These are phyloP conservation scores for Paracoccidioides lutzii DNA, from an alignment of 2,329 filamentous ascomycete genomes.

Conservation along the genomic window DNA sequence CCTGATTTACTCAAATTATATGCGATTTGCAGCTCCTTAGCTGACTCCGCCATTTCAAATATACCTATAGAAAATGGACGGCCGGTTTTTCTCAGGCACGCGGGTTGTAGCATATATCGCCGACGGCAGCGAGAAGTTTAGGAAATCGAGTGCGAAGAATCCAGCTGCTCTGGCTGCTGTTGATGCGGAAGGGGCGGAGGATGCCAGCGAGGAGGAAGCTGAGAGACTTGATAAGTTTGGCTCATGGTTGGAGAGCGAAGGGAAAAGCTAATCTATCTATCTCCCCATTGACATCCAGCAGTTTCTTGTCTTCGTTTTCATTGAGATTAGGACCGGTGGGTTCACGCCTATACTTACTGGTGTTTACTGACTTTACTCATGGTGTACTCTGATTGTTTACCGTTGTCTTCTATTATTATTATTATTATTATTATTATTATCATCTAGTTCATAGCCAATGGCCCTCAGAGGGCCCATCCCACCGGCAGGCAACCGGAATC, in stretches of 20 bases:
- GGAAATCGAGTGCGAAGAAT: slow-evolving; percentile 45
- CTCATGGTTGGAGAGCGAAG: slow-evolving; percentile 28
- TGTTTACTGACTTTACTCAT: too few relatives aligned
- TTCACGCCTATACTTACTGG: too few relatives aligned
- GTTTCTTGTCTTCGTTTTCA: too few relatives aligned
- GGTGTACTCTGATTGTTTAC: too few relatives aligned
- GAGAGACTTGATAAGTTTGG: slow-evolving; percentile 37
- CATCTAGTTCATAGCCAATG: too few relatives aligned
- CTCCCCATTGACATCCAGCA: too few relatives aligned
- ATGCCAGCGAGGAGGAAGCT: slow-evolving; percentile 32
- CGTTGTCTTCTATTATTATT: too few relatives aligned
- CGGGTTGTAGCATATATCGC: slow-evolving; percentile 59
- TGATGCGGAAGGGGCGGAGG: slow-evolving; percentile 33
- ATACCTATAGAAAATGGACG: slow-evolving; percentile 51
- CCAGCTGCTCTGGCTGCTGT: slow-evolving; percentile 33
- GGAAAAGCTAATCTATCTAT: not conserved
- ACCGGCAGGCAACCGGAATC: too few relatives aligned
- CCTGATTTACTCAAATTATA: too few relatives aligned
- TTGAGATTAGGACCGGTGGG: too few relatives aligned
- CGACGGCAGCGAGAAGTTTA: slow-evolving; percentile 59
- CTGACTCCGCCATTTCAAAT: not conserved
- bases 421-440: too few relatives aligned
- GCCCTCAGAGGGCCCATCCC: too few relatives aligned
- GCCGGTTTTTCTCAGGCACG: slow-evolving; percentile 63
- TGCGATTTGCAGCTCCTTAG: not conserved